Percentiles rank a stretch among this genome's conserved stretches.
phyloP scores from a whole-genome alignment of 139 green algal species.

The Dunaliella primolecta region DNA sequence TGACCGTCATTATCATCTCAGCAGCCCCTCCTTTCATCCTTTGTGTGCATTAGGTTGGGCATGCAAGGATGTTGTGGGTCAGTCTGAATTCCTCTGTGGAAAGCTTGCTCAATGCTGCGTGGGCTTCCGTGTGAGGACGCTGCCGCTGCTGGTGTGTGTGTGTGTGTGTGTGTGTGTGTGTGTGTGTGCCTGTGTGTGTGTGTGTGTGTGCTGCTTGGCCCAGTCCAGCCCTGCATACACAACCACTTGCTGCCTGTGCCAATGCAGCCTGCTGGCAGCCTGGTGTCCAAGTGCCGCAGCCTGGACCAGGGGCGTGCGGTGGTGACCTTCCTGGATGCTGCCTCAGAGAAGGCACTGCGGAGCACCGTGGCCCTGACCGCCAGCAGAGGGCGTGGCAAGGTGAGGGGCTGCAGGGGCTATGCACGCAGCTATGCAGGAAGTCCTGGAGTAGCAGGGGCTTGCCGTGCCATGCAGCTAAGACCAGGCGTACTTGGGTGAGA shows the following conservation, averaged over 20 bases:
- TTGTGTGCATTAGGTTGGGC: no score
- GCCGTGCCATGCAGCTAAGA: no score
- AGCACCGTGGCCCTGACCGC: conserved; percentile 94
- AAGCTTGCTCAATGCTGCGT: no score
- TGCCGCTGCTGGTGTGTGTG: not conserved
- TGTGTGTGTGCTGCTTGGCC: not conserved
- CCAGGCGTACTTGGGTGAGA: no score
- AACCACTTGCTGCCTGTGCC: not conserved
- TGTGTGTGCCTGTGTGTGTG: not conserved
- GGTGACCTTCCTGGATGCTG: conserved; percentile 94
- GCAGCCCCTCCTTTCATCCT: no score
- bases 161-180: not conserved
- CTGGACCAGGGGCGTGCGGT: conserved; percentile 86
- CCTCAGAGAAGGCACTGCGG: conserved; percentile 93
- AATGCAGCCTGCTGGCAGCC: conserved; percentile 33
- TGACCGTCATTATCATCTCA: no score
- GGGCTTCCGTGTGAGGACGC: no score
- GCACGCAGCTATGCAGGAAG: no score
- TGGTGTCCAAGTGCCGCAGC: conserved; percentile 44
- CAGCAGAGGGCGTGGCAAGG: conserved; percentile 87
- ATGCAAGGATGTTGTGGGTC: no score
- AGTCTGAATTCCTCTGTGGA: no score
- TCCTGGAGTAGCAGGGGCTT: no score
- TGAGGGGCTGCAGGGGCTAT: conserved; percentile 10
- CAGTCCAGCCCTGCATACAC: no score